Evolutionary conservation across 1,139 yeast genomes (phyloP).

Genomic region (Taphrina pruni): DNA sequence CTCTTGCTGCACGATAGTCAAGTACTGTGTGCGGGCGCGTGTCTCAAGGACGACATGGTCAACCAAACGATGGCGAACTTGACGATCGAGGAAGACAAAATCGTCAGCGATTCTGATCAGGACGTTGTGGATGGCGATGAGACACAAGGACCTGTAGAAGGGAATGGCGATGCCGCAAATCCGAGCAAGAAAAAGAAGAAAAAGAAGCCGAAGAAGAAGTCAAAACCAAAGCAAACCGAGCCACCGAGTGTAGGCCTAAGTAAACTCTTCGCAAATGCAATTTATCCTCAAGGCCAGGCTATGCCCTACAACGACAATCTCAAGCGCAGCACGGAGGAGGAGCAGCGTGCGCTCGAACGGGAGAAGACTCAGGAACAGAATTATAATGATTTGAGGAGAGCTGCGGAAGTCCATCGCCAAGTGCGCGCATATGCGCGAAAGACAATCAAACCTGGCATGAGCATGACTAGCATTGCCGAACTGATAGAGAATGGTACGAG

Average conservation of each 20-base stretch:
- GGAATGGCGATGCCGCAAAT: background rate
- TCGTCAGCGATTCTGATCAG: background rate
- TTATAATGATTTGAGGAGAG: conserved; percentile 92
- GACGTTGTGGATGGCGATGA: background rate
- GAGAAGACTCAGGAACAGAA: conserved; percentile 58
- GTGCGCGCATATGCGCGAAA: conserved; percentile 81
- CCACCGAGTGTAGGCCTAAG: conserved; percentile 65
- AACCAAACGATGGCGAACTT: background rate
- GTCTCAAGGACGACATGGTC: too few relatives aligned
- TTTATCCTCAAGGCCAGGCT: conserved; percentile 81
- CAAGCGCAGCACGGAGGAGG: conserved; percentile 83
- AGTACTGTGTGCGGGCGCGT: too few relatives aligned
- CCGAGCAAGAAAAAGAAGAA: conserved; percentile 37
- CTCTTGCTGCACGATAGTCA: too few relatives aligned
- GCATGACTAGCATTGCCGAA: conserved; percentile 87
- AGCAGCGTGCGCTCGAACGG: conserved; percentile 76
- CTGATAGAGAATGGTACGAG: conserved; percentile 85
- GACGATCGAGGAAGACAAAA: background rate
- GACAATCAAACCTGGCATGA: conserved; percentile 86
- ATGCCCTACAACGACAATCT: conserved; percentile 64
- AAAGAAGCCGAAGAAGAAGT: conserved; percentile 49
- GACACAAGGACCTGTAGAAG: background rate
- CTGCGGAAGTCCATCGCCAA: conserved; percentile 92
- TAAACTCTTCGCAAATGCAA: conserved; percentile 69
- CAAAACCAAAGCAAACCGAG: conserved; percentile 52